phyloP scores from a whole-genome alignment of 2,329 filamentous ascomycete species.

The Aureobasidium sp. region DNA sequence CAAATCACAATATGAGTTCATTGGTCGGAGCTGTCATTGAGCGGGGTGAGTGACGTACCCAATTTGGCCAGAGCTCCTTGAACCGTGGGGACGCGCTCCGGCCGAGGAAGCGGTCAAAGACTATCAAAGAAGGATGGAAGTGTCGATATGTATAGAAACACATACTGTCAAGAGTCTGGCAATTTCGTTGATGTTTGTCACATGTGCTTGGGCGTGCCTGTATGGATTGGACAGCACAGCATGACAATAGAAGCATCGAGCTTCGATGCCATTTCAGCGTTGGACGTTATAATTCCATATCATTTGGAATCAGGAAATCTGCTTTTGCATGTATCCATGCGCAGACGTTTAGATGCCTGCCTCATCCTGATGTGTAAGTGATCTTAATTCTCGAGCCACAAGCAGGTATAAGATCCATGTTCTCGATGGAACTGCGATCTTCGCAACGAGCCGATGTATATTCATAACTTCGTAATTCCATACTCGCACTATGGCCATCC shows the following conservation, averaged over 20 bases:
- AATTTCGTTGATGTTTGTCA: neutral
- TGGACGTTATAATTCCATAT: neutral
- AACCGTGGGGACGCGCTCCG: neutral
- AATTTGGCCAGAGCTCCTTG: conserved; percentile 4
- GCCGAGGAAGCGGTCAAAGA: neutral
- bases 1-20: neutral
- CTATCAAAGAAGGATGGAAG: neutral
- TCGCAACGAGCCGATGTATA: no score
- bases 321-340: neutral
- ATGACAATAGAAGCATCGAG: neutral
- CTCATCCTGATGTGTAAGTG: no score
- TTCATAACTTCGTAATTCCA: no score
- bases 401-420: no score
- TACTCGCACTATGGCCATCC: no score
- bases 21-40: neutral
- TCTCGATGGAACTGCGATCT: no score
- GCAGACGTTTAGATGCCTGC: neutral
- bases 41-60: conserved; percentile 2
- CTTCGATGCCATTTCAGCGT: neutral
- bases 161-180: no score
- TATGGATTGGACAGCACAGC: neutral
- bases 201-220: neutral
- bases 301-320: neutral
- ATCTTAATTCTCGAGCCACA: no score
- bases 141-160: no score